phyloP scores from a whole-genome alignment of 2,329 filamentous ascomycete genomes.

The Sporothrix brasiliensis region DNA sequence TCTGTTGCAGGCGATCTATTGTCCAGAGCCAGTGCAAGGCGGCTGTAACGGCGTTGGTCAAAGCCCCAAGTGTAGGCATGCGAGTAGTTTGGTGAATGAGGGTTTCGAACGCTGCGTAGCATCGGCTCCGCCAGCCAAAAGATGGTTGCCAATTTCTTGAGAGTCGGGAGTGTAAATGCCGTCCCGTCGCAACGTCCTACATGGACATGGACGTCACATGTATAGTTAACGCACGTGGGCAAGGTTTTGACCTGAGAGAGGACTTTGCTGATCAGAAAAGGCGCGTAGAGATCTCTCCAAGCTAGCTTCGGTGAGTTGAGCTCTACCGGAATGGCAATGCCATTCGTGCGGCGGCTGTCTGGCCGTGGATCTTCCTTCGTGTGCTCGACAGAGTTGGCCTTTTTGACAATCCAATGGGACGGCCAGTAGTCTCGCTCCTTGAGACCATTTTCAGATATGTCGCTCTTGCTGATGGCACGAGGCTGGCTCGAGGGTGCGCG shows the following conservation, averaged over 20 bases:
- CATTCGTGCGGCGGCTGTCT: slow-evolving; percentile 35
- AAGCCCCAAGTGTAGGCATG: slow-evolving; percentile 48
- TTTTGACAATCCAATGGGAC: slow-evolving; percentile 48
- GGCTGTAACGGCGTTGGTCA: slow-evolving; percentile 42
- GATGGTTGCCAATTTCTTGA: slow-evolving; percentile 45
- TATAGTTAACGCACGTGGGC: slow-evolving; percentile 42
- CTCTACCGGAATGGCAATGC: slow-evolving; percentile 45
- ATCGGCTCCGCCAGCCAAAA: slow-evolving; percentile 46
- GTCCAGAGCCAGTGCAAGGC: slow-evolving; percentile 40
- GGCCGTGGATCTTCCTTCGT: slow-evolving; percentile 37
- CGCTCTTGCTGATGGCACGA: slow-evolving; percentile 40
- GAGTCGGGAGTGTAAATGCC: slow-evolving; percentile 41
- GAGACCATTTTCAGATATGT: slow-evolving; percentile 37
- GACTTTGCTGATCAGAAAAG: slow-evolving; percentile 33
- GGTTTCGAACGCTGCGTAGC: slow-evolving; percentile 45
- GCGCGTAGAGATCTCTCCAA: slow-evolving; percentile 37
- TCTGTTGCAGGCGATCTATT: not conserved
- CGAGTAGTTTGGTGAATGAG: slow-evolving; percentile 44
- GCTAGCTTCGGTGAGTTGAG: slow-evolving; percentile 45
- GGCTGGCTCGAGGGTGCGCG: not conserved
- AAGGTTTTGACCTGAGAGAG: slow-evolving; percentile 41
- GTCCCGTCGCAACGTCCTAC: slow-evolving; percentile 44
- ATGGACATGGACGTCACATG: slow-evolving; percentile 48
- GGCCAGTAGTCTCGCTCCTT: slow-evolving; percentile 44
- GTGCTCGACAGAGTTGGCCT: slow-evolving; percentile 47